A percentile compares a stretch with the other conserved stretches of the same genome.
These are phyloP conservation scores for Penicillium nucicola DNA, from an alignment of 495 filamentous ascomycete species.

Conservation along the genomic window DNA sequence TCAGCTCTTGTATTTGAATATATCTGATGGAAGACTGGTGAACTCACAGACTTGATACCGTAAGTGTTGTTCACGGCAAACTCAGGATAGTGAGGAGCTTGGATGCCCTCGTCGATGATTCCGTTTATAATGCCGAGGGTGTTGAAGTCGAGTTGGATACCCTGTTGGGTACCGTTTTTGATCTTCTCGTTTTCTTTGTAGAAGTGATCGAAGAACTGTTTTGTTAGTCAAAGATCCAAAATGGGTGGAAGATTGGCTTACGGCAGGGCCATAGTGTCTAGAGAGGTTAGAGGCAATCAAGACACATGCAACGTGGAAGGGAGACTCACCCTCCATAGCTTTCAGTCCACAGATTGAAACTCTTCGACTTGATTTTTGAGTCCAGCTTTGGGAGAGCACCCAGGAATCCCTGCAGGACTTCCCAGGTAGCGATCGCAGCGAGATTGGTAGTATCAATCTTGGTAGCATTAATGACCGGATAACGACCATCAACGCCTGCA, in stretches of 20 bases:
- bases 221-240: conserved; percentile 31
- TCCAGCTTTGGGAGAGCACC: conserved; percentile 46
- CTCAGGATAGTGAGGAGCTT: conserved; percentile 62
- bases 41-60: conserved; percentile 59
- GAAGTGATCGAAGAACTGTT: conserved; percentile 51
- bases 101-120: conserved; percentile 69
- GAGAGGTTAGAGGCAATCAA: conserved; percentile 10
- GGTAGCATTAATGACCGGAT: conserved; percentile 45
- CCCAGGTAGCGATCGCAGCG: conserved; percentile 53
- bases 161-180: conserved; percentile 37
- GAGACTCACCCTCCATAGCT: conserved; percentile 63
- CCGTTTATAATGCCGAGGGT: conserved; percentile 61
- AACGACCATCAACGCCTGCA: conserved; percentile 44
- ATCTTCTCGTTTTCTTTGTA: conserved; percentile 58
- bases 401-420: conserved; percentile 56
- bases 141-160: conserved; percentile 43
- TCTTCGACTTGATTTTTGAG: conserved; percentile 49
- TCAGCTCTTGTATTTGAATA: conserved; percentile 3
- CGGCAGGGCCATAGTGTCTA: conserved; percentile 46
- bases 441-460: conserved; percentile 51
- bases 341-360: conserved; percentile 50
- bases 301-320: conserved; percentile 11
- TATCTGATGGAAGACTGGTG: conserved; percentile 23
- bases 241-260: conserved; percentile 38
- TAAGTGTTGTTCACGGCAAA: conserved; percentile 75